Evolutionary conservation across 176 grass and related monocot species (phyloP).

Genomic region (Thinopyrum elongatum): DNA sequence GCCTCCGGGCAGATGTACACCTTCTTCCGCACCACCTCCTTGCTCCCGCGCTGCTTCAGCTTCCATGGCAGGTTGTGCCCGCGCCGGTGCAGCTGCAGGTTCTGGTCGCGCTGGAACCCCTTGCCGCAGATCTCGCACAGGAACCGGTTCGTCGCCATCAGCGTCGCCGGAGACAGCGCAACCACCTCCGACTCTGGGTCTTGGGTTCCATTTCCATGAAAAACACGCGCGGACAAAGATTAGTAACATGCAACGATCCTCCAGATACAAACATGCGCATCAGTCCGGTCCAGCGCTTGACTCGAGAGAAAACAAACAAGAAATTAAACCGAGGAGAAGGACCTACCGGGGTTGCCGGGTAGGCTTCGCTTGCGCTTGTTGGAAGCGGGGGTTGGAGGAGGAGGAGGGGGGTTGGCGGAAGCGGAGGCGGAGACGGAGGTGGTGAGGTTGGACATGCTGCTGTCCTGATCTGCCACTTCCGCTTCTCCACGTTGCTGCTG

Average conservation of each 20-base stretch:
- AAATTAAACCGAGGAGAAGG: not conserved
- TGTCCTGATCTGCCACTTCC: conserved; percentile 29
- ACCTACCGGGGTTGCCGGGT: conserved; percentile 84
- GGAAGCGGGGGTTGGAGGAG: conserved; percentile 5
- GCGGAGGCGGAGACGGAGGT: conserved; percentile 15
- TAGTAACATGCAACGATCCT: not conserved
- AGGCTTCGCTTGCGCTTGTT: conserved; percentile 88
- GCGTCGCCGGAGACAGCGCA: conserved; percentile 89
- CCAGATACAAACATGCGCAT: not conserved
- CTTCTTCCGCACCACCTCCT: conserved; percentile 54
- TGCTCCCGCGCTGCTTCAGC: conserved; percentile 72
- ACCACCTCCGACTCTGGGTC: conserved; percentile 93
- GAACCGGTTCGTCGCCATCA: conserved; percentile 97
- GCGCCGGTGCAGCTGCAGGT: conserved; percentile 95
- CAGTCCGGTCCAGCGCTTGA: not conserved
- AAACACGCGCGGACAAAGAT: not conserved
- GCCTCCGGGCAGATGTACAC: conserved; percentile 90
- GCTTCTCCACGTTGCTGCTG: conserved; percentile 18
- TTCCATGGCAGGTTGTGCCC: conserved; percentile 99
- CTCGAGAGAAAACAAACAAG: not conserved
- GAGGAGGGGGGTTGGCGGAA: conserved; percentile 5
- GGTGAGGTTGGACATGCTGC: conserved; percentile 63
- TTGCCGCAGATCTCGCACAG: conserved; percentile 97
- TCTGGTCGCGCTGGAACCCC: conserved; percentile 97
- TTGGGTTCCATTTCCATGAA: not conserved